Base-by-base conservation (phyloP, 1,139 yeast species). In the Pichia sp. region DNA sequence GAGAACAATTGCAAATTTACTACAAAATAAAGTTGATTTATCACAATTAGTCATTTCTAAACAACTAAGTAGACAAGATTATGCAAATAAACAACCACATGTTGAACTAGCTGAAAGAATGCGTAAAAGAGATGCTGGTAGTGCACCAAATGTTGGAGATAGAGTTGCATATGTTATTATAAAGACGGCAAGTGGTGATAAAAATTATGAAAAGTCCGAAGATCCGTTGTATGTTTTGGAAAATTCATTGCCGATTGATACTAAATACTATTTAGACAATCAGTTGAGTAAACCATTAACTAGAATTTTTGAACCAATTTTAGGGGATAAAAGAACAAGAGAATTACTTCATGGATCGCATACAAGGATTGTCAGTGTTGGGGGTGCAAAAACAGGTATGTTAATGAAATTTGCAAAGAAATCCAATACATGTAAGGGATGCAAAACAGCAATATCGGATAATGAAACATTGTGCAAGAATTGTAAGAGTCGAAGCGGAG, bases 111-210 rank as follows among this genome's bases (percentile, higher is more conserved):
- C 99, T 0, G 96, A 91, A 63, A 77, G 98, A 62, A 95, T 95
- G 97, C 80, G 83, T 52, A 90, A 90, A 67, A 85, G 99, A 73
- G 99, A 95, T 65, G 93, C 96, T 0, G 96, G 99, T 31, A 85
- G 95, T 7, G 99, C 99, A 0, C 99, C 99, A 4, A 83, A 91
- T 7, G 77, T 93, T 51, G 99, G 99, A 52, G 99, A 95, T 67
- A 88, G 99, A 72, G 99, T 95, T 43, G 98, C 98, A 3, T 95
- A 93, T 67, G 99, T 95, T 41, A 91, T 95, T 56, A 84, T 87
- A 60, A 80, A 81, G 63, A 85, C 95, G 0, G 78, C 82, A 14
- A 77, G 82, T 13, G 87, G 93, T 58, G 90, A 86, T 54, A 91
- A 90, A 66, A 86, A 91, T 60, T 95, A 91, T 68, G 96, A 91